phyloP scores from a whole-genome alignment of 768 basidiomycete species.

The Kwoniella newhampshirensis region DNA sequence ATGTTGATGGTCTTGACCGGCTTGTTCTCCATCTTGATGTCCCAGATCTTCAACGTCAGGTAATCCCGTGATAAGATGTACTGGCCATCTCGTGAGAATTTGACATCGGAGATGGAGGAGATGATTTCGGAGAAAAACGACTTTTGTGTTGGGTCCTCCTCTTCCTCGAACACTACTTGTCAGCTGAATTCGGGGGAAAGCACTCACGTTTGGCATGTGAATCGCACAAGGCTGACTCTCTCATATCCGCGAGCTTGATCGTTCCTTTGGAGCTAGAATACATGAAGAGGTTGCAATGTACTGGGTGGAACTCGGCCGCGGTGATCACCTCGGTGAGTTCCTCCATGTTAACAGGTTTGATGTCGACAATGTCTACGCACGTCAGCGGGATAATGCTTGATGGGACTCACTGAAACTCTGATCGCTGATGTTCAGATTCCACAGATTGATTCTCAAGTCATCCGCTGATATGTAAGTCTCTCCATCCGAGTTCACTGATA shows the following conservation, averaged over 20 bases:
- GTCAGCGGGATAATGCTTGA: not conserved
- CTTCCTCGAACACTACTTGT: slow-evolving; percentile 87
- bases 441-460: slow-evolving; percentile 93
- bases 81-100: slow-evolving; percentile 95
- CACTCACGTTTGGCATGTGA: slow-evolving; percentile 88
- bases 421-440: slow-evolving; percentile 98
- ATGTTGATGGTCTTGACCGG: slow-evolving; percentile 98
- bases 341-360: slow-evolving; percentile 99
- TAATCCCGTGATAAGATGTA: slow-evolving; percentile 97
- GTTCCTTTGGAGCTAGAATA: slow-evolving; percentile 99
- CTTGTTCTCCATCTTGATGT: slow-evolving; percentile 96
- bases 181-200: not conserved
- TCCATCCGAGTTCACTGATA: slow-evolving; percentile 98
- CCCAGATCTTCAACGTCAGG: slow-evolving; percentile 98
- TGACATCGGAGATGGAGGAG: slow-evolving; percentile 98
- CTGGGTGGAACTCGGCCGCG: slow-evolving; percentile 97
- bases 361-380: slow-evolving; percentile 89
- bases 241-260: slow-evolving; percentile 99
- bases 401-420: slow-evolving; percentile 89
- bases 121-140: slow-evolving; percentile 99
- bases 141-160: slow-evolving; percentile 93
- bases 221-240: slow-evolving; percentile 95
- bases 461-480: slow-evolving; percentile 99
- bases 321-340: slow-evolving; percentile 99
- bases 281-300: slow-evolving; percentile 98